Evolutionary conservation across 176 grass and related monocot species (phyloP), one percentile per base, ranked within the genome.

Genomic region (Stipa capillata): DNA sequence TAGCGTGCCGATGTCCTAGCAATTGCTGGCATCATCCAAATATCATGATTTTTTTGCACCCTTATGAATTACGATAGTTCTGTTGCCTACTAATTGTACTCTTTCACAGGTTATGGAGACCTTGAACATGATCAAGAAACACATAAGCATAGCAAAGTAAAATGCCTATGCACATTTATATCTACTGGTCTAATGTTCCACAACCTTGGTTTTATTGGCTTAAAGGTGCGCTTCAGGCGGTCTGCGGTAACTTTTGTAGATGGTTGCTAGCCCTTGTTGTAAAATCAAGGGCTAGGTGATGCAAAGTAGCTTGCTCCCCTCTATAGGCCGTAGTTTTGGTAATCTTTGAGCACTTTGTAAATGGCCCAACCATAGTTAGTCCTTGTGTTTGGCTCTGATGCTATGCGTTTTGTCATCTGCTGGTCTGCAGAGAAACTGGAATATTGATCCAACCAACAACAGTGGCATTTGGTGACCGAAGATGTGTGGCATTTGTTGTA

Each of bases 91-190:
- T 84, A 35, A 72, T 39, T 41, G 8, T 41, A 61, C 45, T 50
- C 25, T 83, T 41, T 55, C 24, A 40, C 72, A 94, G 85, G 85
- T 93, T 53, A 86, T 93, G 80, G 90, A 93, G 72, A 82, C 75
- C 54, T 77, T 93, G 50, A 84, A 68, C 61, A 75, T 93, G 77
- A 89, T 92, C 31, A 89, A 65, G 85, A 93, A 85, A 60, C 83
- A 87, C 83, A 87, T 87, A 23, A 81, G 69, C 81, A 67, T 73
- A 71, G 18, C 57, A 55, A 92, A 86, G 56, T 88, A 16, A 84
- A 77, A 31, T 81, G 33, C 24, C 13, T 53, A 20, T 76, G 25
- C 16, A 8, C 14, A 14, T 15, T 53, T 60, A 37, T 6, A 72
- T 36, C 40, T 15, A 16, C 16, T 40, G 36, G 32, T 78, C 28